Base-by-base conservation (phyloP, 805 yeast genomes). In the Wickerhamiella kurtzmanii region DNA sequence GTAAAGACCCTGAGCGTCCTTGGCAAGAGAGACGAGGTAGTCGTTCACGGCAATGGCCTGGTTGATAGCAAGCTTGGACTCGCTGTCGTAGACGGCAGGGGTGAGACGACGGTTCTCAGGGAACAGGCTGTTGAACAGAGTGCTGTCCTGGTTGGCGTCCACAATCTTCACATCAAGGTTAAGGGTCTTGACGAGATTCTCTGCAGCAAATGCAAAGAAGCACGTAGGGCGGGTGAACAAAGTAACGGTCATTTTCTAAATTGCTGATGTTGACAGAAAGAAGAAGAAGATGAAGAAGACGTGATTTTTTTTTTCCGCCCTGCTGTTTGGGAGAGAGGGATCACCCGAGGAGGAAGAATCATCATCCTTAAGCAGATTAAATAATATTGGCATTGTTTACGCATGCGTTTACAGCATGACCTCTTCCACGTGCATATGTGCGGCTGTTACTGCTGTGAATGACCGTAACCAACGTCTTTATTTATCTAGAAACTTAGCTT, bases 31-130 rank as follows among this genome's bases (percentile, higher is more conserved):
- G 18, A 53, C 43, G 15, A 53, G 47, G 49, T 53, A 53, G 49
- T 50, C 50, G 53, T 53, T 48, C 6, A 53, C 56, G 15, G 56
- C 56, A 25, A 53, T 46, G 13, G 48, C 36, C 56, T 53, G 56
- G 51, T 51, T 53, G 37, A 53, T 4, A 19, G 21, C 47, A 13
- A 53, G 28, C 22, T 40, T 42, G 43, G 44, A 48, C 44, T 25
- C 37, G 47, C 44, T 32, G 49, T 53, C 55, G 43, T 53, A 39
- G 19, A 53, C 42, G 25, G 52, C 28, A 17, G 56, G 56, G 22
- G 56, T 50, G 52, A 37, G 49, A 39, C 49, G 50, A 53, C 46
- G 45, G 47, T 44, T 43, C 35, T 20, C 43, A 5, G 49, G 38
- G 50, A 52, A 52, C 35, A 49, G 49, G 42, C 45, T 40, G 37